Evolutionary conservation across 169 alveolate species (phyloP).

Genomic region (Plasmodium vivax): DNA sequence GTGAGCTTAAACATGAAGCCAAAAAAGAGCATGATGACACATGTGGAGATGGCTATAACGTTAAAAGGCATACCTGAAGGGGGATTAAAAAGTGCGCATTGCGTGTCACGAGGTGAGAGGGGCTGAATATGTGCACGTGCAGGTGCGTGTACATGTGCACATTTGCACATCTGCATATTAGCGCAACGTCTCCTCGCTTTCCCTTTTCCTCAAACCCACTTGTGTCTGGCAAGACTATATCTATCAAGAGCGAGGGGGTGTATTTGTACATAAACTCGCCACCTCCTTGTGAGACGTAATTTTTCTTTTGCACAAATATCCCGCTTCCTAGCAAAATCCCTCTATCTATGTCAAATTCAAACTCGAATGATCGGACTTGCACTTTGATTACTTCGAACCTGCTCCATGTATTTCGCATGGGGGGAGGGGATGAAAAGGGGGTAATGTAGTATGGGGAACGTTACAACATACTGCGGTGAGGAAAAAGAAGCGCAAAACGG

Average conservation of each 20-base stretch:
- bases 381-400: constrained; percentile 69
- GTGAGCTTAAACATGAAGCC: constrained; percentile 72
- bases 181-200: neutral
- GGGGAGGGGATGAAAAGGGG: neutral
- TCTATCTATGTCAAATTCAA: constrained; percentile 71
- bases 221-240: constrained; percentile 63
- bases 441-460: neutral
- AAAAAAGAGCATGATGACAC: constrained; percentile 71
- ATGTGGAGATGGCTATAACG: constrained; percentile 64
- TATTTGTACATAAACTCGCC: constrained; percentile 57
- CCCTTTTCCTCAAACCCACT: constrained; percentile 26
- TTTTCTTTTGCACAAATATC: constrained; percentile 58
- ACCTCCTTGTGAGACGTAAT: constrained; percentile 15
- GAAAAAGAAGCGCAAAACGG: neutral
- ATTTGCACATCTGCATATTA: neutral
- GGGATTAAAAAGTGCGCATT: neutral
- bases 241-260: constrained; percentile 57
- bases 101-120: neutral
- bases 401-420: neutral
- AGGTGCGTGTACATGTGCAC: constrained; percentile 3
- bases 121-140: constrained; percentile 5
- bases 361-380: constrained; percentile 68
- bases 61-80: constrained; percentile 75
- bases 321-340: constrained; percentile 72
- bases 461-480: neutral